These are phyloP conservation scores for Puccinia hordei DNA, from an alignment of 1,284 basidiomycete species.

Conservation along the genomic window DNA sequence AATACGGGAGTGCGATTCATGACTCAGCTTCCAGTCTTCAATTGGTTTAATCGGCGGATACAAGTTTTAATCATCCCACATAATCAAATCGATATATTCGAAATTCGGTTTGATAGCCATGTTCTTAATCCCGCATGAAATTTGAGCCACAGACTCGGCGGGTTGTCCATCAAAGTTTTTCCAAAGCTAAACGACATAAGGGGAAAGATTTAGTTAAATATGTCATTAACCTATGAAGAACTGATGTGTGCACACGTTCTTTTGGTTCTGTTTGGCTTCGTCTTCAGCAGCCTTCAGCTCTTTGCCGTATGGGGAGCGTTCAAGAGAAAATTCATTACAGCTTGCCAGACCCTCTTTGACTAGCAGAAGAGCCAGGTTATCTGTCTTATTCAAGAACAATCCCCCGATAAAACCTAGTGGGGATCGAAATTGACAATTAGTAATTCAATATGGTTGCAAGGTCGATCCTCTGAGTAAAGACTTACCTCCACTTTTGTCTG, in stretches of 20 bases:
- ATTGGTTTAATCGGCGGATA: neutral
- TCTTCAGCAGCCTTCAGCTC: conserved; percentile 80
- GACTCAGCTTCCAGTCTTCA: conserved; percentile 55
- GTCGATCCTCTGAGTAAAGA: neutral
- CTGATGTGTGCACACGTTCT: conserved; percentile 35
- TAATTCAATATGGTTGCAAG: neutral
- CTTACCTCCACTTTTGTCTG: conserved; percentile 94
- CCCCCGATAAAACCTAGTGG: neutral
- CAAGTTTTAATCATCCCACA: conserved; percentile 63
- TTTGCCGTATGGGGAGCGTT: conserved; percentile 73
- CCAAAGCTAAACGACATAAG: conserved; percentile 18
- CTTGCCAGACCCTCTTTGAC: conserved; percentile 77
- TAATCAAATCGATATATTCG: conserved; percentile 74
- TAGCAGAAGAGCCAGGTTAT: conserved; percentile 80
- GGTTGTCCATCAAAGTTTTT: conserved; percentile 22
- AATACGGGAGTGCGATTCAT: conserved; percentile 67
- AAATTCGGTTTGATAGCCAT: conserved; percentile 68
- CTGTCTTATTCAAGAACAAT: conserved; percentile 64
- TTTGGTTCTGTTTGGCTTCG: conserved; percentile 55
- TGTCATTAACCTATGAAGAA: neutral
- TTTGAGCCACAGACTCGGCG: conserved; percentile 40
- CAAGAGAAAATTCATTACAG: conserved; percentile 85
- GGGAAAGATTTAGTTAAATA: neutral
- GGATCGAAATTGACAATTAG: neutral
- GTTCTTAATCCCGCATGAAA: conserved; percentile 46